Evolutionary conservation across 2,329 filamentous ascomycete species (phyloP).

Genomic region (Diaporthe citrichinensis): DNA sequence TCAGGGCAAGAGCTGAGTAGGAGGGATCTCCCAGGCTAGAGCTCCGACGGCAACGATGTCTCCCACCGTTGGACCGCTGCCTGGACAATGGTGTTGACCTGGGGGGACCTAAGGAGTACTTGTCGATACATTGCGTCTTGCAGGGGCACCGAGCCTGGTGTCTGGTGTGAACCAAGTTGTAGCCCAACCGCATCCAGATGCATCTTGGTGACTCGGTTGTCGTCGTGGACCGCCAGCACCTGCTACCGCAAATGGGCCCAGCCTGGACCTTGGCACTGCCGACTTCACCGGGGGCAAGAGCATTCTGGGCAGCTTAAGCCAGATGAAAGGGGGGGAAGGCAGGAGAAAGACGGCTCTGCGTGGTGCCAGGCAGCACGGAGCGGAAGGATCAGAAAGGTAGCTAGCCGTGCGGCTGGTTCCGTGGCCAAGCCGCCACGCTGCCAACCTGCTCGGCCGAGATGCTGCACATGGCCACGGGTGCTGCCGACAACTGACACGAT

Average conservation of each 20-base stretch:
- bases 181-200: not conserved
- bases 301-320: not conserved
- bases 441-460: slow-evolving; percentile 23
- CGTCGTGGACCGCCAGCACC: not conserved
- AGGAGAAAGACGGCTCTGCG: not conserved
- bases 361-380: not conserved
- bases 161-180: slow-evolving; percentile 11
- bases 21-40: not conserved
- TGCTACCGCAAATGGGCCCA: not conserved
- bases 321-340: not conserved
- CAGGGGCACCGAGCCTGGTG: not conserved
- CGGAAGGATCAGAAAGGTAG: slow-evolving; percentile 7
- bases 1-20: not conserved
- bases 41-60: not conserved
- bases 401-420: slow-evolving; percentile 24
- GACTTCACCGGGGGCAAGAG: not conserved
- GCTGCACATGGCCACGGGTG: slow-evolving; percentile 5
- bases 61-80: not conserved
- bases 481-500: slow-evolving; percentile 23
- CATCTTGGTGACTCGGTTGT: not conserved
- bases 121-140: not conserved
- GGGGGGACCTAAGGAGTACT: not conserved
- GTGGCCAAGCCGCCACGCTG: not conserved
- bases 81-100: not conserved
- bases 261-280: not conserved